Base-by-base conservation (phyloP, 805 yeast genomes). In the Nakazawaea sp. region DNA sequence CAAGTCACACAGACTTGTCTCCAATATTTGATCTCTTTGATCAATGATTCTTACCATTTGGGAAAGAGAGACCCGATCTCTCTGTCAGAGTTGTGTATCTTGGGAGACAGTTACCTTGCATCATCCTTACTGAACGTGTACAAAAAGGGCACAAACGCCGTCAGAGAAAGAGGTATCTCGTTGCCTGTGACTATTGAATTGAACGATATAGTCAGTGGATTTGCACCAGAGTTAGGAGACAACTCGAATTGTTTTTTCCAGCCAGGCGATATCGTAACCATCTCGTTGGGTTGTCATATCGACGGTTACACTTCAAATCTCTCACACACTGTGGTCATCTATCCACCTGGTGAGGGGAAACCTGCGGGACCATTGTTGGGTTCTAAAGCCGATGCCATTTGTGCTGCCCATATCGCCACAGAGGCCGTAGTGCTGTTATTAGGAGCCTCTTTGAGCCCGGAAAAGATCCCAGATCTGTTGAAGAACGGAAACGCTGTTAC, bases 301-400 rank as follows among this genome's bases (percentile, higher is more conserved):
- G 98, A 92, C 59, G 98, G 98, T 39, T 92, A 89, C 64, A 84
- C 97, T 10, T 78, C 95, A 2, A 75, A 78, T 55, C 78, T 76
- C 9, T 77, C 95, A 20, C 98, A 92, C 59, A 89, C 97, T 2
- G 53, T 87, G 44, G 92, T 88, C 21, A 78, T 88, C 37, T 83
- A 76, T 50, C 94, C 94, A 36, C 76, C 78, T 23, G 80, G 78
- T 26, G 66, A 53, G 36, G 50, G 53, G 19, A 63, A 61, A 38
- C 89, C 90, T 33, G 59, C 72, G 15, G 92, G 87, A 25, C 97
- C 98, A 11, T 66, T 84, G 41, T 65, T 82, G 43, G 97, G 97
- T 9, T 59, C 77, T 41, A 75, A 80, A 47, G 96, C 97, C 13
- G 97, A 92, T 61, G 90, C 95, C 15, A 62, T 83, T 30, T 79